These are phyloP conservation scores for Cytospora piceae DNA, from an alignment of 2,329 filamentous ascomycete genomes.

Conservation along the genomic window DNA sequence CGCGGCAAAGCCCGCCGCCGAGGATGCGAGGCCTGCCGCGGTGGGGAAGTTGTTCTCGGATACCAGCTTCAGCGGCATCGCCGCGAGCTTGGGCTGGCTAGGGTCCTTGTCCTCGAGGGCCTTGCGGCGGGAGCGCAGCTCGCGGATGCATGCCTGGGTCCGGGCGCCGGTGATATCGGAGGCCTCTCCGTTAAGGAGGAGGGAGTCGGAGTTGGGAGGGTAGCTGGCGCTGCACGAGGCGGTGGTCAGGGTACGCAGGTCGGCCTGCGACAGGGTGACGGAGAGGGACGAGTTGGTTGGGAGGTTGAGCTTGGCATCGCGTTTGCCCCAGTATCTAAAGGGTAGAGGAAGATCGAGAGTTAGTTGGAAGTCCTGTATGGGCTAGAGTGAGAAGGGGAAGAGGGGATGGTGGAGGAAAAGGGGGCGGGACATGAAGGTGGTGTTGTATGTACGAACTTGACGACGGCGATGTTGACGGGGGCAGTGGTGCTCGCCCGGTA, in stretches of 20 bases:
- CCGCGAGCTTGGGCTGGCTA: conserved; percentile 80
- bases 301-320: conserved; percentile 89
- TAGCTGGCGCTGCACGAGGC: conserved; percentile 83
- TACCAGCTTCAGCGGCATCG: conserved; percentile 79
- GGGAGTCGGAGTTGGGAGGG: conserved; percentile 59
- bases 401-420: conserved; percentile 32
- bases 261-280: conserved; percentile 91
- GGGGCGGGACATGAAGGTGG: conserved; percentile 26
- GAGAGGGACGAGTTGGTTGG: conserved; percentile 98
- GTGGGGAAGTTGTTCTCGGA: conserved; percentile 99
- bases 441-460: conserved; percentile 66
- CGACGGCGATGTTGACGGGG: conserved; percentile 96
- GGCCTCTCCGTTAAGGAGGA: conserved; percentile 80
- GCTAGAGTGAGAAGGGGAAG: conserved; percentile 11
- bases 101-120: conserved; percentile 73
- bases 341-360: not conserved
- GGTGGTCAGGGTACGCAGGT: conserved; percentile 94
- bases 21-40: conserved; percentile 82
- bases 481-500: conserved; percentile 95
- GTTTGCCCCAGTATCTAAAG: conserved; percentile 87
- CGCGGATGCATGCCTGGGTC: conserved; percentile 92
- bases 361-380: not conserved
- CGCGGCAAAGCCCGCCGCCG: conserved; percentile 70
- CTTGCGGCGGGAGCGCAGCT: conserved; percentile 77
- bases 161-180: conserved; percentile 87